Evolutionary conservation across 2,329 filamentous ascomycete genomes (phyloP).

Genomic region (Neocatenulostroma microsporum): DNA sequence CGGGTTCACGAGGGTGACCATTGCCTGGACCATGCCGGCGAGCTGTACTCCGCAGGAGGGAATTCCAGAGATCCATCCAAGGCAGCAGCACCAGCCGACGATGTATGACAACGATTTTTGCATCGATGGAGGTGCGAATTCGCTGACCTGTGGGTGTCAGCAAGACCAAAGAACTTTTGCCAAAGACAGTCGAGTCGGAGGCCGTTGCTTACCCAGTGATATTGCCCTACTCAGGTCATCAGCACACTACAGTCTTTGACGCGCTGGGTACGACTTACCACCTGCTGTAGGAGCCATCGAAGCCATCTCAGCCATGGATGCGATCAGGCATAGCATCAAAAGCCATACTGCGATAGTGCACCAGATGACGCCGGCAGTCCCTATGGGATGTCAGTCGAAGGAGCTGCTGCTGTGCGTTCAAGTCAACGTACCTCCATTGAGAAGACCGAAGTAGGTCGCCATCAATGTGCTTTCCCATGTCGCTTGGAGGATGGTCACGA

Average conservation of each 20-base stretch:
- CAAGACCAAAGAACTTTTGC: no score
- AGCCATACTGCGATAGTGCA: constrained; percentile 28
- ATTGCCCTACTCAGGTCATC: constrained; percentile 14
- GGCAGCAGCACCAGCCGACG: constrained; percentile 35
- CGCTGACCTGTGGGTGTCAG: constrained; percentile 33
- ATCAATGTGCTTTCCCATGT: constrained; percentile 48
- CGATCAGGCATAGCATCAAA: constrained; percentile 26
- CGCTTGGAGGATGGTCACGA: constrained; percentile 46
- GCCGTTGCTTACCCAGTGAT: constrained; percentile 29
- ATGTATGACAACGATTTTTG: constrained; percentile 41
- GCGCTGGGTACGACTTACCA: constrained; percentile 7
- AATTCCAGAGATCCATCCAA: constrained; percentile 28
- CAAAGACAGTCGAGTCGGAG: background rate
- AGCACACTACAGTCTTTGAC: background rate
- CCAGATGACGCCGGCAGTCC: constrained; percentile 24
- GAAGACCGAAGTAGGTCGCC: constrained; percentile 24
- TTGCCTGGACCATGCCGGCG: constrained; percentile 24
- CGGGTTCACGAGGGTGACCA: constrained; percentile 24
- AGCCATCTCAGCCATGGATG: constrained; percentile 28
- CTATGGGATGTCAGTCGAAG: background rate
- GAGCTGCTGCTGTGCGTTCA: no score
- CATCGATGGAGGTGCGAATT: constrained; percentile 35
- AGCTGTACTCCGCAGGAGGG: constrained; percentile 25
- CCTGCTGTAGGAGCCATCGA: constrained; percentile 27
- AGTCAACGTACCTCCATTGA: constrained; percentile 19